phyloP scores from a whole-genome alignment of 176 grass and related monocot species.

The Chrysopogon serrulatus region DNA sequence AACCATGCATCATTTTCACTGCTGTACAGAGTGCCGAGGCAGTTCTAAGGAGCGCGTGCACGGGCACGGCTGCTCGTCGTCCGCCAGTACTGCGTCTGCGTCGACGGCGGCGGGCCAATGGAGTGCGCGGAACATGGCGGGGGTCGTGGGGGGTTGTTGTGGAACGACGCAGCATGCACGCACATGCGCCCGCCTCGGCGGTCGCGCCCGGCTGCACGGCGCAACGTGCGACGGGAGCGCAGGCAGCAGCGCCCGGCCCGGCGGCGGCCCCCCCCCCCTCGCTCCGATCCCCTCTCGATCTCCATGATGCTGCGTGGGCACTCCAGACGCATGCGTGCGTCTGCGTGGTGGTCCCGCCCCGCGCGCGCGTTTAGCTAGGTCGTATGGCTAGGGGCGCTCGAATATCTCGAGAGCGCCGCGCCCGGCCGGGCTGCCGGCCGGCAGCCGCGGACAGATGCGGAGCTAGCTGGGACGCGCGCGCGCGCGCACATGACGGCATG shows the following conservation, averaged over 20 bases:
- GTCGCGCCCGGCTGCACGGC: conserved; percentile 29
- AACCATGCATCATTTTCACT: background rate
- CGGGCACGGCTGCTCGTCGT: background rate
- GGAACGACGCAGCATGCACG: background rate
- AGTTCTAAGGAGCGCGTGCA: background rate
- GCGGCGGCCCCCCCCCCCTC: background rate
- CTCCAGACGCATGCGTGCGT: background rate
- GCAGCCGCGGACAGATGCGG: conserved; percentile 5
- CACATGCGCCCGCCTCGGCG: conserved; percentile 52
- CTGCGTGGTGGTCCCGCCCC: background rate
- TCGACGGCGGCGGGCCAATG: background rate
- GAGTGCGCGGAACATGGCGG: conserved; percentile 15
- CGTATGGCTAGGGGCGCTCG: background rate
- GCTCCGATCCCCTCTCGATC: background rate
- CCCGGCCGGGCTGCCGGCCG: conserved; percentile 10
- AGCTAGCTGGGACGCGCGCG: conserved; percentile 12
- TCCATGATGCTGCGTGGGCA: conserved; percentile 27
- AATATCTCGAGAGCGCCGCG: conserved; percentile 47
- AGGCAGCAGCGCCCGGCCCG: background rate
- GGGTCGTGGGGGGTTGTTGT: background rate
- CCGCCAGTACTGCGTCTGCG: background rate
- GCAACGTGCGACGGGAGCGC: conserved; percentile 58
- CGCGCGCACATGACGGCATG: conserved; percentile 31
- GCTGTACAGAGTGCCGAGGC: background rate
- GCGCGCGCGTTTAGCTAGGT: background rate